Evolutionary conservation across 129 eudicot genomes (phyloP).

Genomic region (Helichrysum umbraculigerum): DNA sequence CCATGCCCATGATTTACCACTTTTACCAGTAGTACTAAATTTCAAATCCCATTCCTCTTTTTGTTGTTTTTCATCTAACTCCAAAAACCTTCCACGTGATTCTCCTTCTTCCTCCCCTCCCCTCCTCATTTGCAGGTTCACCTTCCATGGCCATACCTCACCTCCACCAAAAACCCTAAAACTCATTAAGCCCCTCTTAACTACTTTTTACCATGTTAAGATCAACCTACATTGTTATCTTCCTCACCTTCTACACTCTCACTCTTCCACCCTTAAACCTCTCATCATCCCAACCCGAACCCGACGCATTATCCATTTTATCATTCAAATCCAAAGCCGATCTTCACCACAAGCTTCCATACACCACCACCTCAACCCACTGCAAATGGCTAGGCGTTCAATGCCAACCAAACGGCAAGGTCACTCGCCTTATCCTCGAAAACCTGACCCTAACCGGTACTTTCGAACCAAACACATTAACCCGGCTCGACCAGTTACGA

Average conservation of each 20-base stretch:
- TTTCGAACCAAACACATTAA: conserved; percentile 52
- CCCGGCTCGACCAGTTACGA: conserved; percentile 69
- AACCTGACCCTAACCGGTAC: conserved; percentile 48
- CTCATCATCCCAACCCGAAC: conserved; percentile 13
- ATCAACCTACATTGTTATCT: neutral
- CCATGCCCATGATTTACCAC: neutral
- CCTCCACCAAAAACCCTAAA: neutral
- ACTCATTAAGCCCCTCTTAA: neutral
- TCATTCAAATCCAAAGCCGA: conserved; percentile 82
- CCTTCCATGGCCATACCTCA: neutral
- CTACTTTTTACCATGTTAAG: neutral
- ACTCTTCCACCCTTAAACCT: conserved; percentile 13
- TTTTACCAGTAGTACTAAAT: neutral
- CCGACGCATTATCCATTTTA: conserved; percentile 53
- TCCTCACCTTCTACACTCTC: conserved; percentile 9
- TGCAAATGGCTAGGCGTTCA: conserved; percentile 80
- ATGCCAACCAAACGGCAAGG: conserved; percentile 46
- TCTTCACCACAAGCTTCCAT: conserved; percentile 43
- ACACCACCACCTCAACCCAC: conserved; percentile 36
- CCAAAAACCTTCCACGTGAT: conserved; percentile 36
- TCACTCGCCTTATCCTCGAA: conserved; percentile 51
- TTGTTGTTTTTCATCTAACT: conserved; percentile 8
- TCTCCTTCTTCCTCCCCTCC: neutral
- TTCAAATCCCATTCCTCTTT: neutral
- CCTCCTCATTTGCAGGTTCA: conserved; percentile 12